phyloP scores from a whole-genome alignment of 2,329 filamentous ascomycete species.

The Coniochaeta ligniaria region DNA sequence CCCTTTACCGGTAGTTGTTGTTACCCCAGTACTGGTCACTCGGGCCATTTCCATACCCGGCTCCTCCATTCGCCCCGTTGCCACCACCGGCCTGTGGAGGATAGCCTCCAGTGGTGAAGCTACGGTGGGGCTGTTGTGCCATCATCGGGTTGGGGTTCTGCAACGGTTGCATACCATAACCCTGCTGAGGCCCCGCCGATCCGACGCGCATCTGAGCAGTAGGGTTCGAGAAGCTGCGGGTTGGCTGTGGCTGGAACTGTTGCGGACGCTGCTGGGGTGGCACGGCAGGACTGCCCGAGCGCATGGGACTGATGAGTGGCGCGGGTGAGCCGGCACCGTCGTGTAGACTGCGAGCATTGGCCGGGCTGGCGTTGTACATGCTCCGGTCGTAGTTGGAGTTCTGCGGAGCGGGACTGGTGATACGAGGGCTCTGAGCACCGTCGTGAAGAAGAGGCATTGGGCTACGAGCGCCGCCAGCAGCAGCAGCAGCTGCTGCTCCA shows the following conservation, averaged over 20 bases:
- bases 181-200: constrained; percentile 16
- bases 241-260: constrained; percentile 9
- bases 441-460: constrained; percentile 20
- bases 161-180: constrained; percentile 12
- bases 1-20: constrained; percentile 5
- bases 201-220: constrained; percentile 17
- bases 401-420: constrained; percentile 9
- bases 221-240: constrained; percentile 20
- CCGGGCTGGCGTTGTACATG: constrained; percentile 2
- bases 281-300: not conserved
- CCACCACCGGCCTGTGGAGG: not conserved
- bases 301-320: constrained; percentile 7
- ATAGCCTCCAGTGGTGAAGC: constrained; percentile 13
- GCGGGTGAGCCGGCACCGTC: not conserved
- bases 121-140: constrained; percentile 15
- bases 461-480: constrained; percentile 12
- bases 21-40: constrained; percentile 7
- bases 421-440: constrained; percentile 13
- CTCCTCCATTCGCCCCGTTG: not conserved
- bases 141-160: constrained; percentile 16
- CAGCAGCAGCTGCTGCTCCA: constrained; percentile 10
- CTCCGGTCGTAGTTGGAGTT: not conserved
- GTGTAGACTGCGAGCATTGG: not conserved
- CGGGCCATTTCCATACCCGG: not conserved
- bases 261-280: constrained; percentile 9